Evolutionary conservation across 192 early-diverging fungal genomes (phyloP).

Genomic region (Backusella parvicylindrica): DNA sequence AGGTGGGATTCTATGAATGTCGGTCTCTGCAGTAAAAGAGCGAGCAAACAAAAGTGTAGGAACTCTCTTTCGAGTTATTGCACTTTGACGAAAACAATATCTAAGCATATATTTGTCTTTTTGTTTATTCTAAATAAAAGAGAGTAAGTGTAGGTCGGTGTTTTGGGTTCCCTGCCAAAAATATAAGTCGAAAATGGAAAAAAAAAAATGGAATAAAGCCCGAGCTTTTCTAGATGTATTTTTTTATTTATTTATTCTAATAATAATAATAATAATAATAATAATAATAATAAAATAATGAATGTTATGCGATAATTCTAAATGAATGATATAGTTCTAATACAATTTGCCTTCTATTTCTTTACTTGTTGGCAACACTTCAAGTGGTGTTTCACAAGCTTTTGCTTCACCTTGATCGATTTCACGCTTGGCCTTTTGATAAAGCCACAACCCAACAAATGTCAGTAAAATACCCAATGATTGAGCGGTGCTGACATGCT

Average conservation of each 20-base stretch:
- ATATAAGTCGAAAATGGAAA: neutral
- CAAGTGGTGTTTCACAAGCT: conserved; percentile 26
- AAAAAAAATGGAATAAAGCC: neutral
- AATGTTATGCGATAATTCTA: neutral
- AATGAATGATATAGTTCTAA: neutral
- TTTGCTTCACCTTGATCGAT: conserved; percentile 45
- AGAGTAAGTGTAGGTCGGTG: neutral
- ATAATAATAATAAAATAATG: neutral
- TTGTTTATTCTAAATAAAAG: neutral
- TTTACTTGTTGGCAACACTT: conserved; percentile 6
- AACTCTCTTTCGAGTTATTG: neutral
- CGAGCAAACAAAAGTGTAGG: neutral
- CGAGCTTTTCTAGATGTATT: no score
- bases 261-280: neutral
- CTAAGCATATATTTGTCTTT: neutral
- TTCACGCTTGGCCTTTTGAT: conserved; percentile 76
- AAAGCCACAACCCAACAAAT: conserved; percentile 81
- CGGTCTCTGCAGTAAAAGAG: neutral
- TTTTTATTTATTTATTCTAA: no score
- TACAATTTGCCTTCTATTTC: neutral
- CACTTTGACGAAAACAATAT: neutral
- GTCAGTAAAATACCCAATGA: conserved; percentile 73
- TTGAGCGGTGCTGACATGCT: conserved; percentile 65
- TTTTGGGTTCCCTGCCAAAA: conserved; percentile 6
- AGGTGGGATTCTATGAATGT: conserved; percentile 29